Evolutionary conservation across 371 early-diverging fungal genomes (phyloP).

Genomic region (Nematocida sp.): DNA sequence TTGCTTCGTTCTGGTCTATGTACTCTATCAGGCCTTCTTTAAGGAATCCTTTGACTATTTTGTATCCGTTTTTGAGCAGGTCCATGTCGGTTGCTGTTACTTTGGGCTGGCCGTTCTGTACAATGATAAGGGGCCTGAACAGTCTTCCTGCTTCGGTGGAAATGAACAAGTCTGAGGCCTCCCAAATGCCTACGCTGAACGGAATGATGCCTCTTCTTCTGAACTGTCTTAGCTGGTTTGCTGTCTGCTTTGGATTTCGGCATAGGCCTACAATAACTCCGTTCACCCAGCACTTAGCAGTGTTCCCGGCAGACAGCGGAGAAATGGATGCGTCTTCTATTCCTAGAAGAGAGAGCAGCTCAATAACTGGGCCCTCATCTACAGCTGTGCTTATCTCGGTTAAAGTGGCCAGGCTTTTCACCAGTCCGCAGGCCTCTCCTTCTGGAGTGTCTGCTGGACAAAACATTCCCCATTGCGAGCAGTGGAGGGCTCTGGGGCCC

Average conservation of each 20-base stretch:
- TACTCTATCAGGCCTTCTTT: conserved; percentile 87
- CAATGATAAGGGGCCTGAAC: conserved; percentile 90
- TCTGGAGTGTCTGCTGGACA: conserved; percentile 99
- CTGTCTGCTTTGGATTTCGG: conserved; percentile 72
- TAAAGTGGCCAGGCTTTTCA: conserved; percentile 95
- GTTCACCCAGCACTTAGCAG: conserved; percentile 76
- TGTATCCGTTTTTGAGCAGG: conserved; percentile 53
- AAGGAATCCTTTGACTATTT: conserved; percentile 79
- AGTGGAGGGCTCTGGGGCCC: conserved; percentile 92
- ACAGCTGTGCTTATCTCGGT: conserved; percentile 91
- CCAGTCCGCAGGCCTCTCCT: conserved; percentile 98
- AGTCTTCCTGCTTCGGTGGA: conserved; percentile 94
- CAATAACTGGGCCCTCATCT: conserved; percentile 68
- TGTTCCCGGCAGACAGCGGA: conserved; percentile 67
- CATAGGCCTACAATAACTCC: conserved; percentile 79
- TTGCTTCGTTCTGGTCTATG: conserved; percentile 95
- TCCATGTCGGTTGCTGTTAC: conserved; percentile 69
- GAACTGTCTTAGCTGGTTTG: conserved; percentile 72
- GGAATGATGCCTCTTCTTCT: conserved; percentile 77
- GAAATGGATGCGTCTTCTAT: conserved; percentile 68
- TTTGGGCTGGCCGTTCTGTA: conserved; percentile 66
- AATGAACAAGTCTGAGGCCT: conserved; percentile 77
- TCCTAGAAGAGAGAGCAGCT: conserved; percentile 71
- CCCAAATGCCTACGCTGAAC: conserved; percentile 82
- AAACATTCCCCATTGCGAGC: conserved; percentile 95